Percentiles rank a stretch among this genome's conserved stretches.
Conservation (phyloP, 352 stramenopile genomes). For the Phytophthora constricta region DNA sequence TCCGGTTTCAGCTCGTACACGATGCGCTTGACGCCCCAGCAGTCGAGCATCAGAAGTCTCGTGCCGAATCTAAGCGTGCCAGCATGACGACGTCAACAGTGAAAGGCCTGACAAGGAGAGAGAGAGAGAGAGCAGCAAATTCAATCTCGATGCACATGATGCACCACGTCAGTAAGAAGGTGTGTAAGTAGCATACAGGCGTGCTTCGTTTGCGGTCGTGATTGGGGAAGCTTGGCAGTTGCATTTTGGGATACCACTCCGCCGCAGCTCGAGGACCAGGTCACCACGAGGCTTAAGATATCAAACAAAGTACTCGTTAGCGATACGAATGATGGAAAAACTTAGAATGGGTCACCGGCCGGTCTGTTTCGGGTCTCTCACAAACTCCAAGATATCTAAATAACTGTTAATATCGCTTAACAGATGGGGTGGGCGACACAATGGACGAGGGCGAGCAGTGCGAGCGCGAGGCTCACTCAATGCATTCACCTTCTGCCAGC, state of each 20-base stretch:
- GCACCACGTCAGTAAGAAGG: too few species aligned
- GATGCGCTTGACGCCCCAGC: constrained; percentile 44
- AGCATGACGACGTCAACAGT: constrained; percentile 65
- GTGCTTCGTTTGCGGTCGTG: not conserved
- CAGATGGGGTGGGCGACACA: too few species aligned
- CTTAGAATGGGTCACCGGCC: too few species aligned
- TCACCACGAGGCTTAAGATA: constrained; percentile 28
- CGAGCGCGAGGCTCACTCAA: too few species aligned
- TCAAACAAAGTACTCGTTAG: constrained; percentile 10
- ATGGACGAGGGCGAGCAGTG: too few species aligned
- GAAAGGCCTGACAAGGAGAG: constrained; percentile 41
- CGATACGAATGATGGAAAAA: too few species aligned
- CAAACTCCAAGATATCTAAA: too few species aligned
- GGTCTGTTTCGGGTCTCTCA: too few species aligned
- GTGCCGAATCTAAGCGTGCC: constrained; percentile 56
- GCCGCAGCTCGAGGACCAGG: constrained; percentile 59
- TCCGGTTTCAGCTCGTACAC: constrained; percentile 70
- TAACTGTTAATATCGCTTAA: too few species aligned
- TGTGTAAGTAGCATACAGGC: constrained; percentile 29
- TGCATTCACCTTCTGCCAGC: too few species aligned
- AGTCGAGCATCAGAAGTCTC: constrained; percentile 72
- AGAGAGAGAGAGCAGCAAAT: not conserved
- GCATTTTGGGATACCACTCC: constrained; percentile 56
- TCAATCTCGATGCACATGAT: not conserved
- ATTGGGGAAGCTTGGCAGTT: constrained; percentile 50